Base-by-base conservation (phyloP, 495 filamentous ascomycete species). In the Penicillium longicatenatum region DNA sequence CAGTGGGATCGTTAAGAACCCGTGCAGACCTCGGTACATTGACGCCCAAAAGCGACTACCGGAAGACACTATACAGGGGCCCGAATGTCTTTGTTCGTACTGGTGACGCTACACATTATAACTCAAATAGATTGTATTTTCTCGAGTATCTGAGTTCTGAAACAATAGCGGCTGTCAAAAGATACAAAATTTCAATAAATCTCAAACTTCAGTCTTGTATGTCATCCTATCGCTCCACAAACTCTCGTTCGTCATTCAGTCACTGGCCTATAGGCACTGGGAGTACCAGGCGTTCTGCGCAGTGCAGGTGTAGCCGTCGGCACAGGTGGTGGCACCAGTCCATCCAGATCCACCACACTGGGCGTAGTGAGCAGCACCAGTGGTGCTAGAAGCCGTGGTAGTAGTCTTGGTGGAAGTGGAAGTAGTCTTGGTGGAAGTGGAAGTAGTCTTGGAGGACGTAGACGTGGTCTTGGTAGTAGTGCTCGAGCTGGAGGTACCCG, bases 341-440 rank as follows among this genome's bases (percentile, higher is more conserved):
- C 70, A 84, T n/a, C 69, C 67, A 12, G 24, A 47, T 1, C 82
- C 82, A 44, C 81, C 81, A 46, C 82, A 84, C 62, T 85, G 82
- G 4, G 61, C 66, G 60, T 66, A 82, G 51, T 70, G 73, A 21
- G 64, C 54, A 21, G 68, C 71, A 31, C 66, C 68, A 7, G 62
- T 67, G 37, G 47, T 52, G 55, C 57, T 59, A 7, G 65, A 44
- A 42, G 64, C 71, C 30, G 52, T 52, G 0, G 45, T 47, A 20
- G 50, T 49, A 1, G 58, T 50, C 2, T 50, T 52, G n/a, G 17
- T 51, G 7, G 29, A 35, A 11, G 48, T 51, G 6, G 61, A 43
- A 3, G 53, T 62, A 16, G 68, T 57, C 21, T 30, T 30, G 66
- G 60, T 67, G 12, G 62, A 58, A 5, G 30, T 58, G 10, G 30